Base-by-base conservation (phyloP, 305 asterid genomes). In the Solanum hybrid region DNA sequence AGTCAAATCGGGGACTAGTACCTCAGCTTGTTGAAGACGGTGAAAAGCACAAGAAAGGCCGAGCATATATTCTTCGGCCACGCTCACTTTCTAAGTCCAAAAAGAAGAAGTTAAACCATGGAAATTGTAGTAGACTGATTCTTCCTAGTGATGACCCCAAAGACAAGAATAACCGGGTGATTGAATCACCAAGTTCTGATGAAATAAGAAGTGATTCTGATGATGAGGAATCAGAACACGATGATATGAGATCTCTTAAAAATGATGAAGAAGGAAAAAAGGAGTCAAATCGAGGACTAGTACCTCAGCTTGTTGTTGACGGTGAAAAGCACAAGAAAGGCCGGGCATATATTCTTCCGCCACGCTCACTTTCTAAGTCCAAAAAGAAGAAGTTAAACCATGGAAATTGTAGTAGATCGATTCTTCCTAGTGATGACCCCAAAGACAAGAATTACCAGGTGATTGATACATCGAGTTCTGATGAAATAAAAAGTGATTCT, bases 361-460 rank as follows among this genome's bases (percentile, higher is more conserved):
- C 91, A 10, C 3, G 1, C 75, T 68, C 29, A n/a, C 29, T 68
- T 68, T n/a, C 75, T 24, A 68, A 68, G 75, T 68, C 29, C 1
- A 68, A n/a, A 68, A 51, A 51, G 68, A 68, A 68, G 31, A 65
- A 65, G 75, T 65, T n/a, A 65, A 24, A 70, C 76, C 76, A 10
- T 70, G 31, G 15, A 70, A 24, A 24, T 10, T 24, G 29, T 70
- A 70, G 76, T 10, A 24, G 14, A 10, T 24, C 15, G 4, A 24
- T 24, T 70, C 15, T 70, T 70, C 31, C 4, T 70, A 24, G 76
- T 70, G 76, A 70, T 10, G 31, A 70, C 31, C 90, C 92, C 1
- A 91, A 93, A 65, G 91, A 90, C 85, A 24, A 11, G 41, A 92
- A 92, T 79, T 91, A 84, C 70, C 32, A 31, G 7, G 90, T 12